Base-by-base conservation (phyloP, 345 rosid species). In the Melastoma malabathricum region DNA sequence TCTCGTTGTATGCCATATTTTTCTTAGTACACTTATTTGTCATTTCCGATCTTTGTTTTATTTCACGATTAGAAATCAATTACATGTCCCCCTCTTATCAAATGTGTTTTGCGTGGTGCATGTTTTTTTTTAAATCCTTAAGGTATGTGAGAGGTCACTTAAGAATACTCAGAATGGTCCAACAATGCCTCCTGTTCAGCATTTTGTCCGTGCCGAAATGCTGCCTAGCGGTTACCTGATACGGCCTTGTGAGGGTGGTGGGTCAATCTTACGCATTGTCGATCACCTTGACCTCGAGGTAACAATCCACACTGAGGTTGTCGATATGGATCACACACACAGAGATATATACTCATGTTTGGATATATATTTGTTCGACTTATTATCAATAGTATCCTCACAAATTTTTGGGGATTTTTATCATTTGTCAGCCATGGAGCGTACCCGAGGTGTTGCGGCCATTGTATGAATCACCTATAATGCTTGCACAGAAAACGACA, bases 211-310 rank as follows among this genome's bases (percentile, higher is more conserved):
- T 76, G 99, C 97, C 54, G 97, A 93, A 85, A 78, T 93, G 82
- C 80, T 93, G 47, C 94, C 97, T 2, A 88, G 97, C 71, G 99
- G 99, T 23, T 93, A 93, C 78, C 61, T 93, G 66, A 74, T 93
- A 45, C 71, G 97, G 22, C 99, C 99, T 58, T 93, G 99, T 59
- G 98, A 92, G 64, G 98, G 98, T 55, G 97, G 98, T 62, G 97
- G 98, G 59, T 92, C 98, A 9, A 81, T 93, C 55, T 79, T 93
- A 66, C 97, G 89, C 62, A 78, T 88, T 18, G 99, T 93, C 57
- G 99, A 93, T 72, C 99, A 93, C 68, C 64, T 88, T 84, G 94
- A 93, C 78, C 77, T 88, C 64, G 99, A 85, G 97, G 99, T 88
- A 22, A 22, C 25, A 22, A 22, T 22, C 25, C 25, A 22, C 25